Evolutionary conservation across 2,329 filamentous ascomycete species (phyloP).

Genomic region (Penicillium aurantiogriseum): DNA sequence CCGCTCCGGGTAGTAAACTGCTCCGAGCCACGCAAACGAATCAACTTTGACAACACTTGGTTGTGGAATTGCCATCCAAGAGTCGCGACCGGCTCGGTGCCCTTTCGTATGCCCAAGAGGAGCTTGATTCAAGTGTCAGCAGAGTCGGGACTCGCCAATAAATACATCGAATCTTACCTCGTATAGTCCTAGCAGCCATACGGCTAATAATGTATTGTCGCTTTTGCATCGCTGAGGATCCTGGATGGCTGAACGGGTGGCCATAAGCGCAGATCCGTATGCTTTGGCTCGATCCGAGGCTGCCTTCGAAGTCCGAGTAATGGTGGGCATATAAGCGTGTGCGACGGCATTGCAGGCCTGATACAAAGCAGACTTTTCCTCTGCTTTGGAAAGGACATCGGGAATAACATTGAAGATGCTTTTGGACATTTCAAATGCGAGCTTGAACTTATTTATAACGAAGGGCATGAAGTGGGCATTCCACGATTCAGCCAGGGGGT

Average conservation of each 20-base stretch:
- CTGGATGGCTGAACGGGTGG: not conserved
- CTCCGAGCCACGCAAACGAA: not conserved
- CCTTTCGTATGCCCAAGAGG: not conserved
- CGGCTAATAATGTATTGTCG: not conserved
- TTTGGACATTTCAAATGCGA: not conserved
- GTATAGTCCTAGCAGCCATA: not conserved
- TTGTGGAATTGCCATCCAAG: not conserved
- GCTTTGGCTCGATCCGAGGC: not conserved
- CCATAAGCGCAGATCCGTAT: not conserved
- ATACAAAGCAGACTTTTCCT: not conserved
- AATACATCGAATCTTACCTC: not conserved
- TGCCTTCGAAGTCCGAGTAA: not conserved
- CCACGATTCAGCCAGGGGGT: not conserved
- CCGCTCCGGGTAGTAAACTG: not conserved
- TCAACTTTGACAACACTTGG: not conserved
- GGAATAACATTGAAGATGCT: not conserved
- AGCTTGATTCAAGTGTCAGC: not conserved
- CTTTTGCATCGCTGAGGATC: not conserved
- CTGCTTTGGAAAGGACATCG: not conserved
- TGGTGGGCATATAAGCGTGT: not conserved
- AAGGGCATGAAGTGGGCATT: not conserved
- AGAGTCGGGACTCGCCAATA: not conserved
- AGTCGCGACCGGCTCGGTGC: not conserved
- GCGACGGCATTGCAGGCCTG: not conserved
- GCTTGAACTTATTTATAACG: not conserved